These are phyloP conservation scores for Neurospora africana DNA, from an alignment of 495 filamentous ascomycete species.

Conservation along the genomic window DNA sequence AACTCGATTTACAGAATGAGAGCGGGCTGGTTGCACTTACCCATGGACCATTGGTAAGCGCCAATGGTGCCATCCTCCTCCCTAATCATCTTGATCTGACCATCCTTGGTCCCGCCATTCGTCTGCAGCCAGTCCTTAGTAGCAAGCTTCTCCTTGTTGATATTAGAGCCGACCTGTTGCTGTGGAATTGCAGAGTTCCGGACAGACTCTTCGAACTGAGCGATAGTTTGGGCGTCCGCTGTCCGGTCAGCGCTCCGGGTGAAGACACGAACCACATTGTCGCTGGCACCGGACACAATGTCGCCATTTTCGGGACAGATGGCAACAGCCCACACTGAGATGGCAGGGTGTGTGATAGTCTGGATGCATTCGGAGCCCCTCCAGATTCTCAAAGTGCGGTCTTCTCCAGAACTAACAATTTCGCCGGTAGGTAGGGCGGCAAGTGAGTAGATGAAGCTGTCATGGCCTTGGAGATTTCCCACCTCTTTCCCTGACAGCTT, in stretches of 20 bases:
- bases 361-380: slow-evolving; percentile 71
- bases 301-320: slow-evolving; percentile 74
- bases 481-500: slow-evolving; percentile 63
- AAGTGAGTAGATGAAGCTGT: slow-evolving; percentile 91
- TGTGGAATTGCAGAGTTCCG: slow-evolving; percentile 75
- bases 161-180: slow-evolving; percentile 55
- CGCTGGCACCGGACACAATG: slow-evolving; percentile 86
- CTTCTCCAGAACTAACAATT: slow-evolving; percentile 83
- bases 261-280: slow-evolving; percentile 78
- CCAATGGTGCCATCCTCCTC: slow-evolving; percentile 70
- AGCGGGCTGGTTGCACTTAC: slow-evolving; percentile 14
- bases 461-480: slow-evolving; percentile 71
- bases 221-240: slow-evolving; percentile 46
- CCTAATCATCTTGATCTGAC: slow-evolving; percentile 82
- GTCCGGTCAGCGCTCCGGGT: slow-evolving; percentile 60
- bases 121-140: slow-evolving; percentile 72
- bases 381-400: slow-evolving; percentile 88
- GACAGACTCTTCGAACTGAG: slow-evolving; percentile 70
- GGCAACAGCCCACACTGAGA: slow-evolving; percentile 90
- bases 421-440: slow-evolving; percentile 69
- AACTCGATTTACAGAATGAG: background rate
- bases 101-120: slow-evolving; percentile 81
- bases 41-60: slow-evolving; percentile 67
- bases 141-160: slow-evolving; percentile 85
- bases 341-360: slow-evolving; percentile 94